Evolutionary conservation across 768 basidiomycete genomes (phyloP).

Genomic region (Tulasnella sp.): DNA sequence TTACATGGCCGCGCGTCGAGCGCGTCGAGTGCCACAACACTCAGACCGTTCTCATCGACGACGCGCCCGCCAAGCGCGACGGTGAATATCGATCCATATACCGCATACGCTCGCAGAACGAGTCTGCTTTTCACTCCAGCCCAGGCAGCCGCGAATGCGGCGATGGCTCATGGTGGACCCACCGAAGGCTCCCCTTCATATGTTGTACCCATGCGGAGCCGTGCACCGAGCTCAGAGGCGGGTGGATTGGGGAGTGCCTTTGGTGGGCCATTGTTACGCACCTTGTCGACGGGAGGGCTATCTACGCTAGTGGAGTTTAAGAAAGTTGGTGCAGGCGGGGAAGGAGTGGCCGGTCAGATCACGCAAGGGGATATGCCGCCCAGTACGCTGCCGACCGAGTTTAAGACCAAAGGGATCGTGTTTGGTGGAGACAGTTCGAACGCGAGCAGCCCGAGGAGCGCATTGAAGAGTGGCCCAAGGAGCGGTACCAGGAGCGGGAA

Average conservation of each 20-base stretch:
- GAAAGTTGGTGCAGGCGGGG: background rate
- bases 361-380: slow-evolving; percentile 18
- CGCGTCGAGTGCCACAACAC: slow-evolving; percentile 4
- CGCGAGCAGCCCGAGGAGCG: too few species aligned
- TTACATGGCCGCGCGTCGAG: slow-evolving; percentile 3
- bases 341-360: background rate
- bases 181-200: background rate
- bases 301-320: background rate
- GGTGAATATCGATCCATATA: slow-evolving; percentile 8
- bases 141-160: background rate
- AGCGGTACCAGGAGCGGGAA: too few species aligned
- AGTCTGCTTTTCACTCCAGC: slow-evolving; percentile 11
- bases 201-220: slow-evolving; percentile 7
- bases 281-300: slow-evolving; percentile 15
- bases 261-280: slow-evolving; percentile 11
- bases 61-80: background rate
- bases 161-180: background rate
- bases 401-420: slow-evolving; percentile 1
- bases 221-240: slow-evolving; percentile 6
- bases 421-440: background rate
- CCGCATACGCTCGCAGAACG: slow-evolving; percentile 8
- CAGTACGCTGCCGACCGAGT: slow-evolving; percentile 15
- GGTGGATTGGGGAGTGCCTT: background rate
- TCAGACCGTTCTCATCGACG: background rate
- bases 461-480: too few species aligned